Base-by-base conservation (phyloP, 1,284 basidiomycete genomes). In the Pseudozyma hubeiensis region DNA sequence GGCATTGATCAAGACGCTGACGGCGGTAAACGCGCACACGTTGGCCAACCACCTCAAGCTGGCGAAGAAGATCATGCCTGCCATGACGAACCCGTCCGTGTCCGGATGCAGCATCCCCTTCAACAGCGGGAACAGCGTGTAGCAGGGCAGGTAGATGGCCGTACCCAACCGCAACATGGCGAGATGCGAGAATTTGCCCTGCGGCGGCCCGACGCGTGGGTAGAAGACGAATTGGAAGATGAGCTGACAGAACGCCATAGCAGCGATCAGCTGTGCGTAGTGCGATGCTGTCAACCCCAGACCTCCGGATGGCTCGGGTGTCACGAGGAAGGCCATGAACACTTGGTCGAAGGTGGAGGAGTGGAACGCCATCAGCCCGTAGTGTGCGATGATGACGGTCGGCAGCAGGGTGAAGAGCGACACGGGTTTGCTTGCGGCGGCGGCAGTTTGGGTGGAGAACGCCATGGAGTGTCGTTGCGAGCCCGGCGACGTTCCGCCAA, bases 131-230 rank as follows among this genome's bases (percentile, higher is more conserved):
- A 78, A 77, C 61, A 84, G 55, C 59, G 66, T 56, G 63, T 80
- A 78, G 61, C 74, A 68, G 17, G 78, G 79, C 44, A 75, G 48
- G 57, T 65, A 60, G 43, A 67, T 68, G 53, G 64, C 57, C 14
- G 63, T 67, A 14, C 84, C 84, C 37, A 80, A 48, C 14, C 82
- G 68, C 29, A 84, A 53, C 81, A 85, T 83, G 13, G 81, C 72
- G 31, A 85, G 63, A 52, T 85, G 83, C 37, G 80, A 78, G 3
- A 82, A 58, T 40, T 64, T 68, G 31, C 84, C 84, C 16, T 79
- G 73, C 7, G 64, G 68, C 39, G 70, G 59, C 40, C 64, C 77
- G 16, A 89, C 90, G 82, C 84, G 92, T 89, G 93, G 92, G 87
- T 94, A 94, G 35, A 81, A 67, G 31, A 73, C 62, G 63, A 82